A percentile compares a stretch with the other conserved stretches of the same genome.
Evolutionary conservation across 495 filamentous ascomycete genomes (phyloP).

Genomic region (Penicillium bovifimosum): DNA sequence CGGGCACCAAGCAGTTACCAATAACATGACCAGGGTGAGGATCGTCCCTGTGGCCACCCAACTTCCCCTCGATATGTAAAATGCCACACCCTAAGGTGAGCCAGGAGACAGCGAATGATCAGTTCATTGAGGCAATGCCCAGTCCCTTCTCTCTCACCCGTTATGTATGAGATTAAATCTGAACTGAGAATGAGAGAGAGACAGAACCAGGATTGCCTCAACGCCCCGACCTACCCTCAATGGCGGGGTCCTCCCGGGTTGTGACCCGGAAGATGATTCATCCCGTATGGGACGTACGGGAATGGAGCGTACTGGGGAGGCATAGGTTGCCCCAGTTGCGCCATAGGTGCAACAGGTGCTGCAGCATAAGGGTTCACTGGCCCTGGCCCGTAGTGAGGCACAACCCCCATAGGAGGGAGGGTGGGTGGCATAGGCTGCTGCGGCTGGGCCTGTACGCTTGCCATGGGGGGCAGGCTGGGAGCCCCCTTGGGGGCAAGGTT

Average conservation of each 20-base stretch:
- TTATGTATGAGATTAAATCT: neutral
- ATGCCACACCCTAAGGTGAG: constrained; percentile 6
- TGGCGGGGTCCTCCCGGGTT: constrained; percentile 6
- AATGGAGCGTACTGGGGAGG: constrained; percentile 23
- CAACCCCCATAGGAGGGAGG: constrained; percentile 16
- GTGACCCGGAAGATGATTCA: constrained; percentile 10
- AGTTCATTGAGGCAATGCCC: constrained; percentile 1
- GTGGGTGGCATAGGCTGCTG: constrained; percentile 13
- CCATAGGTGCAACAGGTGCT: constrained; percentile 12
- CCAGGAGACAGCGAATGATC: constrained; percentile 3
- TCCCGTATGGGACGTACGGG: constrained; percentile 20
- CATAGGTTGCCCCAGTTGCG: constrained; percentile 19
- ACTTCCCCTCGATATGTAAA: neutral
- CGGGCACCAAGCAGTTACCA: neutral
- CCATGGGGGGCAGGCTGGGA: constrained; percentile 15
- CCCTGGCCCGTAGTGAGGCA: constrained; percentile 12
- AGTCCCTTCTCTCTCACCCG: neutral
- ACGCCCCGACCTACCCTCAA: constrained; percentile 2
- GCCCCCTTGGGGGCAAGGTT: constrained; percentile 26
- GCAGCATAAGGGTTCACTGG: constrained; percentile 14
- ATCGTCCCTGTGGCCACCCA: neutral
- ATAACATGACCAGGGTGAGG: neutral
- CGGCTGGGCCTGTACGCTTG: constrained; percentile 12
- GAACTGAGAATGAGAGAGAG: neutral
- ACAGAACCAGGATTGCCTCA: neutral